These are phyloP conservation scores for Zygnema cylindricum DNA, from an alignment of 139 green algal genomes.

Conservation along the genomic window DNA sequence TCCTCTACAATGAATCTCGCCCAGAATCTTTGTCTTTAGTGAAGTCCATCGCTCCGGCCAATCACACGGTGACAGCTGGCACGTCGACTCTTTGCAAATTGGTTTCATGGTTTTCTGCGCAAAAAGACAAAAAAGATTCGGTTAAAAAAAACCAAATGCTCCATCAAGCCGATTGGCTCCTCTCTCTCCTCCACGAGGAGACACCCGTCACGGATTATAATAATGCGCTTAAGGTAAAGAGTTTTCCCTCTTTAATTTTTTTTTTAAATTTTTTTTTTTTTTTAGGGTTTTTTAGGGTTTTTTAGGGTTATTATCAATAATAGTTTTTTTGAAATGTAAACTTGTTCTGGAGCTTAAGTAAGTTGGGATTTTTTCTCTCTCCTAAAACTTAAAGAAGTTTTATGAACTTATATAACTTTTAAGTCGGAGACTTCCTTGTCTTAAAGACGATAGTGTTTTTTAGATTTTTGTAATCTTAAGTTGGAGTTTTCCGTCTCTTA, in stretches of 20 bases:
- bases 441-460: no score
- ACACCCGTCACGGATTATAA: conserved; percentile 82
- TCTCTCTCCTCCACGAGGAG: not conserved
- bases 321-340: no score
- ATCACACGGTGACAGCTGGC: conserved; percentile 78
- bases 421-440: no score
- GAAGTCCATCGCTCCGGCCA: conserved; percentile 74
- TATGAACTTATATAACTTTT: no score
- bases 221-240: conserved; percentile 86
- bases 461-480: no score
- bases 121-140: not conserved
- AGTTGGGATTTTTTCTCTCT: no score
- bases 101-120: conserved; percentile 22
- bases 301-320: no score
- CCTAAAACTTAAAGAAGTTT: no score
- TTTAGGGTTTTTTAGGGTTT: not conserved
- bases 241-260: not conserved
- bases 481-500: no score
- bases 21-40: conserved; percentile 27
- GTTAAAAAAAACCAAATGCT: not conserved
- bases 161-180: conserved; percentile 57
- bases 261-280: not conserved
- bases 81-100: conserved; percentile 88
- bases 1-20: conserved; percentile 32
- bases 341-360: no score